A percentile compares a stretch with the other conserved stretches of the same genome.
phyloP scores from a whole-genome alignment of 2,329 filamentous ascomycete genomes.

The Colletotrichum tropicicola region DNA sequence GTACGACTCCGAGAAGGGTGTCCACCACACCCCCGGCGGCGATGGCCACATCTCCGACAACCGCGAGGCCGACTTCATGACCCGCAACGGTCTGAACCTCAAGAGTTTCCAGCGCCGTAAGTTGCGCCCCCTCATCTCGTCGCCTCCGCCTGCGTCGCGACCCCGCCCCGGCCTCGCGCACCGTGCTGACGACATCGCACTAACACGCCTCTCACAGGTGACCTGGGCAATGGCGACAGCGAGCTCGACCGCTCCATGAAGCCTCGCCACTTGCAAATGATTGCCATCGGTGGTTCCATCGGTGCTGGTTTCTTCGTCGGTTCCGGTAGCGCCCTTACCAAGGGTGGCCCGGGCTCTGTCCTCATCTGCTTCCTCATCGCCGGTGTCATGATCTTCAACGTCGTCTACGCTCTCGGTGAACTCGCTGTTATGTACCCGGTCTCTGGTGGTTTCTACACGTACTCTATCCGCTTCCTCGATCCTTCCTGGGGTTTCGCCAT shows the following conservation, averaged over 20 bases:
- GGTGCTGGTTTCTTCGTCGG: slow-evolving; percentile 72
- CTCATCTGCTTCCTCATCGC: slow-evolving; percentile 63
- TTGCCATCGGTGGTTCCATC: slow-evolving; percentile 69
- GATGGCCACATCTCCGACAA: slow-evolving; percentile 19
- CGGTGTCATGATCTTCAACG: slow-evolving; percentile 70
- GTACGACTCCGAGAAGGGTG: slow-evolving; percentile 33
- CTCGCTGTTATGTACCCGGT: slow-evolving; percentile 69
- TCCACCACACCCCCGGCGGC: slow-evolving; percentile 3
- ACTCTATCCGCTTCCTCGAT: slow-evolving; percentile 68
- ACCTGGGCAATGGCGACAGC: slow-evolving; percentile 25
- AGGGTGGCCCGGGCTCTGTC: slow-evolving; percentile 56
- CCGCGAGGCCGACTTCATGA: slow-evolving; percentile 44
- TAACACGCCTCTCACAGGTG: slow-evolving; percentile 5
- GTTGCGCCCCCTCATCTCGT: slow-evolving; percentile 12
- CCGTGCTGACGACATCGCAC: background rate
- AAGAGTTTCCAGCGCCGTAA: slow-evolving; percentile 48
- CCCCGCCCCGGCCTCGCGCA: background rate
- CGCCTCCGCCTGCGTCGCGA: background rate
- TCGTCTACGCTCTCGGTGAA: slow-evolving; percentile 68
- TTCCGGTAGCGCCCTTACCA: slow-evolving; percentile 61
- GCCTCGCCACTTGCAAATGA: slow-evolving; percentile 69
- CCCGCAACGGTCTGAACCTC: slow-evolving; percentile 47
- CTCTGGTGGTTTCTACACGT: slow-evolving; percentile 71
- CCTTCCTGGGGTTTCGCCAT: slow-evolving; percentile 67
- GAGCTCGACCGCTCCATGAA: slow-evolving; percentile 60